These are phyloP conservation scores for Penicillium roqueforti DNA, from an alignment of 495 filamentous ascomycete species.

Conservation along the genomic window DNA sequence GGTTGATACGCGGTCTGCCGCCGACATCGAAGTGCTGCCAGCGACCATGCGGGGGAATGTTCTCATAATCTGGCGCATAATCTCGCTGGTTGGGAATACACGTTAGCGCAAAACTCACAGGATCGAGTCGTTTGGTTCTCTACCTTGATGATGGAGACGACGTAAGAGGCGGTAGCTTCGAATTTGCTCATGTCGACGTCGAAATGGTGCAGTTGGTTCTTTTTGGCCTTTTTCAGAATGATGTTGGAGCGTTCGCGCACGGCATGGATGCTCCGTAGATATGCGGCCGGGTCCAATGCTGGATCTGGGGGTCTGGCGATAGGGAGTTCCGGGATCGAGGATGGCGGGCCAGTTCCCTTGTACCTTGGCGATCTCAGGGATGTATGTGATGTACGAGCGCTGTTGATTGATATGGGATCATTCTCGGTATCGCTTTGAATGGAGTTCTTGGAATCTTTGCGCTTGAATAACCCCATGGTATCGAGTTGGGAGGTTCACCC, in stretches of 20 bases:
- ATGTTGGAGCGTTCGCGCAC: constrained; percentile 75
- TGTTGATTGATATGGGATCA: constrained; percentile 46
- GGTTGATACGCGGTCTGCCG: constrained; percentile 61
- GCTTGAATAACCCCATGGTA: constrained; percentile 61
- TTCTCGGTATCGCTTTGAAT: constrained; percentile 46
- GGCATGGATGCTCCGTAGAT: constrained; percentile 84
- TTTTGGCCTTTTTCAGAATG: constrained; percentile 71
- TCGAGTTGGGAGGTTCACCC: background rate
- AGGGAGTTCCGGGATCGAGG: constrained; percentile 58
- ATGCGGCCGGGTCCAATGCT: constrained; percentile 82
- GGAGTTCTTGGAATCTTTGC: constrained; percentile 53
- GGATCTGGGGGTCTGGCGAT: constrained; percentile 87
- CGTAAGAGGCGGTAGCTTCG: constrained; percentile 80
- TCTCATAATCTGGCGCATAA: constrained; percentile 77
- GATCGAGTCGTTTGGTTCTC: constrained; percentile 2
- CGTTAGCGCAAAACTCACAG: constrained; percentile 17
- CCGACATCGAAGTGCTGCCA: constrained; percentile 72
- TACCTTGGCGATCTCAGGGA: constrained; percentile 52
- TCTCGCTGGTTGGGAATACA: constrained; percentile 60
- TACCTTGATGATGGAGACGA: constrained; percentile 96
- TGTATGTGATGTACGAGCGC: constrained; percentile 50
- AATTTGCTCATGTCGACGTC: constrained; percentile 89
- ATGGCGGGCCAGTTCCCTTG: constrained; percentile 41
- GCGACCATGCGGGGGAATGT: constrained; percentile 69
- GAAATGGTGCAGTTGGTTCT: constrained; percentile 81